phyloP scores from a whole-genome alignment of 345 rosid species.

The Viola odorata region DNA sequence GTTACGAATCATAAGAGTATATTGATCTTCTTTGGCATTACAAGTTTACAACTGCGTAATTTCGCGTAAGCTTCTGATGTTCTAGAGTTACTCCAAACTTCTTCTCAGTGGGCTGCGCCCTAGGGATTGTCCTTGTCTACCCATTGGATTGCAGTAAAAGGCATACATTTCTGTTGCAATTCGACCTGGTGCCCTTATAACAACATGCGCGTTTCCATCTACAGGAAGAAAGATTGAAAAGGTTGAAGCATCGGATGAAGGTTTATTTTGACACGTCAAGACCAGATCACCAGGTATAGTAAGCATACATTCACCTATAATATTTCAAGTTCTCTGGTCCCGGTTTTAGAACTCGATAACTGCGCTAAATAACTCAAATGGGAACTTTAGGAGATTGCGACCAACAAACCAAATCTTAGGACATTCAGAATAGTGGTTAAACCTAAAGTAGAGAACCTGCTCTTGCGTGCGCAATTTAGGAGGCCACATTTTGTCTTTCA shows the following conservation, averaged over 20 bases:
- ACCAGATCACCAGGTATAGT: constrained; percentile 69
- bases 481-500: too few species aligned
- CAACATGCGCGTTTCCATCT: constrained; percentile 6
- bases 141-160: too few species aligned
- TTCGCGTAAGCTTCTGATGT: background rate
- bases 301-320: background rate
- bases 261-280: constrained; percentile 64
- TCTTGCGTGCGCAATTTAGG: too few species aligned
- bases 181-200: background rate
- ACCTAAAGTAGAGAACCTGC: background rate
- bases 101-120: background rate
- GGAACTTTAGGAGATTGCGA: background rate
- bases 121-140: background rate
- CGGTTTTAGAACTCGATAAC: background rate
- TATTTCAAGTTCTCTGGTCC: background rate
- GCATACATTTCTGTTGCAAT: too few species aligned
- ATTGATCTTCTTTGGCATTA: background rate
- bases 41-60: background rate
- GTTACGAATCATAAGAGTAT: background rate
- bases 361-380: background rate
- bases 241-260: constrained; percentile 69
- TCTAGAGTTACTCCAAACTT: background rate
- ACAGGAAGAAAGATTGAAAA: constrained; percentile 71
- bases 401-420: background rate
- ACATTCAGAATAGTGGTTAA: background rate